Base-by-base conservation (phyloP, 441 rosid species). In the Erysimum pusillum region DNA sequence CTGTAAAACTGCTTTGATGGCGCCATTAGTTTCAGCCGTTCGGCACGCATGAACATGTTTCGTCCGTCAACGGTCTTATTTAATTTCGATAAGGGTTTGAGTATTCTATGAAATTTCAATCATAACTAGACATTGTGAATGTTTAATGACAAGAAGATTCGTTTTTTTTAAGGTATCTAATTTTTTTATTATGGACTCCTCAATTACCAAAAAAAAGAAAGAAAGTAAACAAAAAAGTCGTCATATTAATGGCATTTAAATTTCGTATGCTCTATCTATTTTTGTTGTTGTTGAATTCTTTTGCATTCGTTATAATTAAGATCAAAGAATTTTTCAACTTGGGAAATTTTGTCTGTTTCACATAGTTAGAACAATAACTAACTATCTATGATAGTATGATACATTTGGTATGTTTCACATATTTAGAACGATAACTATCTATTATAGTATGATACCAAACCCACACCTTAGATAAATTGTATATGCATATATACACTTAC, bases 11-110 rank as follows among this genome's bases (percentile, higher is more conserved):
- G 80, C 76, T 57, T 65, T 32, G 68, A 25, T 77, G 63, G 61
- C 67, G 46, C 63, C 73, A 71, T 38, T 49, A 48, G 56, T 58
- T 77, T 76, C 61, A 63, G 71, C 80, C 71, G 80, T 54, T 70
- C 53, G 76, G 80, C 61, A 76, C 80, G 80, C 72, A 70, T 63
- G 45, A 63, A 63, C 76, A 63, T 69, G 80, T 53, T 62, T 69
- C 75, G 35, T 49, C 63, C 36, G 45, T 75, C 79, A 75, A 60
- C 63, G 57, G 32, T 42, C 28, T 60, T 32, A 9, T 75, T 57
- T 74, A 22, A 66, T 46, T 66, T 56, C 49, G 53, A 41, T 14
- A 41, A 20, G 13, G 18, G n/a, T 62, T 13, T 13, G 67, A 28
- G 2, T 39, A 41, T 39, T 62, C 20, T 41, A 13, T 41, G 67